phyloP scores from a whole-genome alignment of 805 yeast genomes.

The Wickerhamiella cacticola region DNA sequence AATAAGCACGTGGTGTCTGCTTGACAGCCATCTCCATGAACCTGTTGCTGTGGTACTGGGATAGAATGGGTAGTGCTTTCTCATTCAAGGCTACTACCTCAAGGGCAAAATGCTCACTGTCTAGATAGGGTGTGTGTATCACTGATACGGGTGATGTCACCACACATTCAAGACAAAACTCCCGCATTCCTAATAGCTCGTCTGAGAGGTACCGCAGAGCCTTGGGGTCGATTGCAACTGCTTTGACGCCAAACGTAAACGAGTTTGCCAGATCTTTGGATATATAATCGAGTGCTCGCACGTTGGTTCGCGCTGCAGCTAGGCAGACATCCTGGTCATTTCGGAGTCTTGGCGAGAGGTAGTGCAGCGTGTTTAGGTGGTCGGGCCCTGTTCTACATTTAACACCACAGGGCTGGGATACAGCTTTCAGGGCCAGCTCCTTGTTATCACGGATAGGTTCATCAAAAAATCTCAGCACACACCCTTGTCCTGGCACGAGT shows the following conservation, averaged over 20 bases:
- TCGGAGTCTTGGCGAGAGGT: background rate
- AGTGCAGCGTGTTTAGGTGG: background rate
- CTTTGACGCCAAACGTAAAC: background rate
- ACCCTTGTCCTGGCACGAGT: background rate
- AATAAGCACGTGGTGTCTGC: background rate
- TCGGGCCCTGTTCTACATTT: background rate
- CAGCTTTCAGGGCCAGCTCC: background rate
- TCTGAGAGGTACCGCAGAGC: too few species aligned
- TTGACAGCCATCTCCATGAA: background rate
- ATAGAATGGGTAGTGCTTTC: too few species aligned
- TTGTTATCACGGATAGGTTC: background rate
- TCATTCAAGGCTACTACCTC: too few species aligned
- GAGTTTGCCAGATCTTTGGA: background rate
- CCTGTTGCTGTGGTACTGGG: background rate
- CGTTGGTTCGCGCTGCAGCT: background rate
- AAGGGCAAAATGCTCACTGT: too few species aligned
- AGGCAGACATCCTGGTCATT: background rate
- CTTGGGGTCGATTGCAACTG: too few species aligned
- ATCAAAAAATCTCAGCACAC: background rate
- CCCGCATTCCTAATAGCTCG: too few species aligned
- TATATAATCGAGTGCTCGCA: background rate
- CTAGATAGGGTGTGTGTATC: too few species aligned
- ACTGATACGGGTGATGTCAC: too few species aligned
- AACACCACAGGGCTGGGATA: background rate
- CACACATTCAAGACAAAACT: too few species aligned